Conservation (phyloP, 2,329 filamentous ascomycete species). For the Aspergillus tamarii region DNA sequence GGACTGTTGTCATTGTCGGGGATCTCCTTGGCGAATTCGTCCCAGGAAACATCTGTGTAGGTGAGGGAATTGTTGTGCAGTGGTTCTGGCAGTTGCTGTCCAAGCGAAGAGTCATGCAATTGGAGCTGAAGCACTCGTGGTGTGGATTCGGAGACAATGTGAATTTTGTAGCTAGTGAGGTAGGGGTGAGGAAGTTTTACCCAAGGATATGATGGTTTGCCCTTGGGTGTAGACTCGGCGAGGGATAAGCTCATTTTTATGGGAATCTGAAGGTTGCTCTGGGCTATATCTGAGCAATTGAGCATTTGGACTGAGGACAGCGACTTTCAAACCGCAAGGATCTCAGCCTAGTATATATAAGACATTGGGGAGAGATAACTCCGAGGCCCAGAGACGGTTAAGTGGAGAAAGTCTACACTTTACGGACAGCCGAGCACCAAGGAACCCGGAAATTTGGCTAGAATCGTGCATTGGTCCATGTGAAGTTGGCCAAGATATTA, state of each 20-base stretch:
- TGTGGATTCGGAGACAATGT: constrained; percentile 29
- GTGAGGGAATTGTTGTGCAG: constrained; percentile 44
- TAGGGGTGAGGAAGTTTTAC: constrained; percentile 54
- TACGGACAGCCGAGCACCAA: not conserved
- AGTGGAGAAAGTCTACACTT: not conserved
- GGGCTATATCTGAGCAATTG: not conserved
- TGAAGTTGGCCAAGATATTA: not conserved
- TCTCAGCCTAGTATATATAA: not conserved
- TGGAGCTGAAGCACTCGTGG: constrained; percentile 35
- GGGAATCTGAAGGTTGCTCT: not conserved
- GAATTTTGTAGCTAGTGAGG: constrained; percentile 48
- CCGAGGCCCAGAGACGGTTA: not conserved
- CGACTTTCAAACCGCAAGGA: not conserved
- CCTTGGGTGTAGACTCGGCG: not conserved
- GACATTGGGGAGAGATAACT: not conserved
- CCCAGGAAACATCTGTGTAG: constrained; percentile 40
- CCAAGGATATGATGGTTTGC: constrained; percentile 31
- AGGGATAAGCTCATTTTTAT: constrained; percentile 6
- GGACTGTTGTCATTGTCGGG: constrained; percentile 40
- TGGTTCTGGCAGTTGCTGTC: constrained; percentile 38
- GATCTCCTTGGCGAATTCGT: constrained; percentile 30
- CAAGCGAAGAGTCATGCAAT: constrained; percentile 38
- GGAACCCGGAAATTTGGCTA: not conserved
- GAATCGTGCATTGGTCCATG: not conserved
- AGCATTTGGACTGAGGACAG: not conserved